Evolutionary conservation across 495 filamentous ascomycete species (phyloP).

Genomic region (Penicillium odoratum): DNA sequence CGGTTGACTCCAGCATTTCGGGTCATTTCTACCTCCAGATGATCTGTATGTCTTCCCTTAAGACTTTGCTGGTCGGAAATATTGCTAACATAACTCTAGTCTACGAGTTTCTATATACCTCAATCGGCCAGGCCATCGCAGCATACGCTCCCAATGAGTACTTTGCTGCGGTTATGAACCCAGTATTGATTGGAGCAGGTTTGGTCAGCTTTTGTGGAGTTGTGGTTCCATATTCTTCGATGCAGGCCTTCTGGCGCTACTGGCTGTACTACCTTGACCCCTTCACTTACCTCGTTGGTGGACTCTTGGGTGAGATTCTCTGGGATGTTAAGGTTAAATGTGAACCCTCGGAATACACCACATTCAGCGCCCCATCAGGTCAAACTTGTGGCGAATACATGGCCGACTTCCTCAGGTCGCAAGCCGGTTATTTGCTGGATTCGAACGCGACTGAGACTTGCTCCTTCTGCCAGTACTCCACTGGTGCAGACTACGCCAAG

Average conservation of each 20-base stretch:
- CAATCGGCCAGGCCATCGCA: constrained; percentile 48
- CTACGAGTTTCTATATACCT: constrained; percentile 49
- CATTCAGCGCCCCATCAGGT: constrained; percentile 59
- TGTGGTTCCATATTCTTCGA: constrained; percentile 50
- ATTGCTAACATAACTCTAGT: constrained; percentile 16
- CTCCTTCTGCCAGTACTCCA: constrained; percentile 57
- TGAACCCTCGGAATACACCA: constrained; percentile 54
- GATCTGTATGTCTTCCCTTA: constrained; percentile 39
- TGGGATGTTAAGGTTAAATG: constrained; percentile 57
- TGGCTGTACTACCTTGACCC: constrained; percentile 60
- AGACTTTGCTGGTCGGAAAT: background rate
- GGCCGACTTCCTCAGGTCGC: constrained; percentile 46
- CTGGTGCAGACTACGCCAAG: constrained; percentile 41
- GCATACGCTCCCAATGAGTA: constrained; percentile 57
- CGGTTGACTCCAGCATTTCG: constrained; percentile 39
- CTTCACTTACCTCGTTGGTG: constrained; percentile 55
- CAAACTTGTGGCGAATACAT: constrained; percentile 71
- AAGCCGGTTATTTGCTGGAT: constrained; percentile 61
- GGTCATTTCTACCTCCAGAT: constrained; percentile 48
- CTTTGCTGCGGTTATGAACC: constrained; percentile 55
- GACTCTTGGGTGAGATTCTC: constrained; percentile 43
- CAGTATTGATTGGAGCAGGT: constrained; percentile 49
- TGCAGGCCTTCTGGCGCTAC: constrained; percentile 59
- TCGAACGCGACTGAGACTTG: constrained; percentile 55
- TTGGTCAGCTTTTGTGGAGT: constrained; percentile 58